A percentile compares a stretch with the other conserved stretches of the same genome.
phyloP scores from a whole-genome alignment of 1,284 basidiomycete species.

The Pyrrhoderma lamaoense region DNA sequence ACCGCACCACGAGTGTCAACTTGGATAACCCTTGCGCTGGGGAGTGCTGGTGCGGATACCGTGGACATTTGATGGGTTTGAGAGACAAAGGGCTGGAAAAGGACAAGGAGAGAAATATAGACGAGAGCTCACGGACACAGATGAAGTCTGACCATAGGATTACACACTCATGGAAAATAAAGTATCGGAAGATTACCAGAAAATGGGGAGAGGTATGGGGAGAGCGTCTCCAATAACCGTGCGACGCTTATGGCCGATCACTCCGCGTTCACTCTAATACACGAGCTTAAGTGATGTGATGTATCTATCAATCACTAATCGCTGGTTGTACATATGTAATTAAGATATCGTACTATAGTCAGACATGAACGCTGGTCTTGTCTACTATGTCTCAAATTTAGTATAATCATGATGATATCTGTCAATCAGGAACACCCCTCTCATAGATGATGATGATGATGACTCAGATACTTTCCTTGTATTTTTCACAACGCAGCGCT shows the following conservation, averaged over 20 bases:
- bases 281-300: not conserved
- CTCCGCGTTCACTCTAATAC: constrained; percentile 1
- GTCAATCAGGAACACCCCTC: no score
- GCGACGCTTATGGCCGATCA: constrained; percentile 6
- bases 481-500: no score
- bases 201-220: not conserved
- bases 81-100: not conserved
- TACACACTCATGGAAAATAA: constrained; percentile 13
- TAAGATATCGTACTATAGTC: no score
- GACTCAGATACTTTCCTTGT: no score
- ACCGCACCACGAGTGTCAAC: constrained; percentile 85
- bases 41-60: constrained; percentile 35
- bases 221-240: constrained; percentile 4
- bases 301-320: no score
- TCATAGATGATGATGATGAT: no score
- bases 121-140: not conserved
- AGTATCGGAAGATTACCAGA: constrained; percentile 3
- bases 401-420: no score
- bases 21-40: constrained; percentile 69
- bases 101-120: not conserved
- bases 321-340: no score
- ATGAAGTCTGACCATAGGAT: not conserved
- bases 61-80: constrained; percentile 25
- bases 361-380: no score
- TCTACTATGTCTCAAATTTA: no score